Percentiles rank a stretch among this genome's conserved stretches.
These are phyloP conservation scores for Trametes punicea DNA, from an alignment of 768 basidiomycete genomes.

Conservation along the genomic window DNA sequence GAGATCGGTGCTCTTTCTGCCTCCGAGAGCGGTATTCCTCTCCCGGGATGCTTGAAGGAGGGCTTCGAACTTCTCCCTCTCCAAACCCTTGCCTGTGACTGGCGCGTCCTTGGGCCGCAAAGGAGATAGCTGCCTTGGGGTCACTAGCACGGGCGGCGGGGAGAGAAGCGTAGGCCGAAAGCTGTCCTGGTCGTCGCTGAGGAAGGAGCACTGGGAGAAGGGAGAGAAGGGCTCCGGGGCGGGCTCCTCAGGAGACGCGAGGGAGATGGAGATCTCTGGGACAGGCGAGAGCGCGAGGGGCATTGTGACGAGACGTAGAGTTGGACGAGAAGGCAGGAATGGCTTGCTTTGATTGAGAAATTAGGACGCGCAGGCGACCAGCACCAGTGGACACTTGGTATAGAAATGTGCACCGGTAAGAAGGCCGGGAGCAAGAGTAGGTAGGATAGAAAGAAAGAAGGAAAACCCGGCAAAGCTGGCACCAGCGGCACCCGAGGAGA, in stretches of 20 bases:
- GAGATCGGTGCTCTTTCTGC: constrained; percentile 53
- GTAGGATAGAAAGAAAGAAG: constrained; percentile 32
- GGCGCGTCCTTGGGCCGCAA: constrained; percentile 42
- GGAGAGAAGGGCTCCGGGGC: constrained; percentile 60
- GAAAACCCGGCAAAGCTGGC: constrained; percentile 29
- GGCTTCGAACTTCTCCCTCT: constrained; percentile 59
- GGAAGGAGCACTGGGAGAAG: constrained; percentile 38
- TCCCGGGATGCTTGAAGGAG: constrained; percentile 61
- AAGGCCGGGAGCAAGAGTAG: constrained; percentile 23
- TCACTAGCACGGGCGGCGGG: constrained; percentile 44
- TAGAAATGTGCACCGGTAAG: constrained; percentile 22
- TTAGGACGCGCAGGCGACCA: constrained; percentile 30
- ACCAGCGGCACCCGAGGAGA: constrained; percentile 20
- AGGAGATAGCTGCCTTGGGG: constrained; percentile 48
- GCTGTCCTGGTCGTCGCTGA: constrained; percentile 40
- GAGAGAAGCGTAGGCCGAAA: constrained; percentile 59
- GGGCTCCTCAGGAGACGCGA: constrained; percentile 54
- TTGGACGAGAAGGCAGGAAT: constrained; percentile 24
- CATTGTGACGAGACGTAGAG: constrained; percentile 26
- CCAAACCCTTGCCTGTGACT: constrained; percentile 49
- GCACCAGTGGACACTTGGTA: constrained; percentile 31
- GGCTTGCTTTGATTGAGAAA: constrained; percentile 9
- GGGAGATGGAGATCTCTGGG: constrained; percentile 70
- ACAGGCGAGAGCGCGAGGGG: constrained; percentile 39
- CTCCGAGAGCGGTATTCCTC: constrained; percentile 42